phyloP scores from a whole-genome alignment of 257 asterid genomes.

The Nicotiana knightiana region DNA sequence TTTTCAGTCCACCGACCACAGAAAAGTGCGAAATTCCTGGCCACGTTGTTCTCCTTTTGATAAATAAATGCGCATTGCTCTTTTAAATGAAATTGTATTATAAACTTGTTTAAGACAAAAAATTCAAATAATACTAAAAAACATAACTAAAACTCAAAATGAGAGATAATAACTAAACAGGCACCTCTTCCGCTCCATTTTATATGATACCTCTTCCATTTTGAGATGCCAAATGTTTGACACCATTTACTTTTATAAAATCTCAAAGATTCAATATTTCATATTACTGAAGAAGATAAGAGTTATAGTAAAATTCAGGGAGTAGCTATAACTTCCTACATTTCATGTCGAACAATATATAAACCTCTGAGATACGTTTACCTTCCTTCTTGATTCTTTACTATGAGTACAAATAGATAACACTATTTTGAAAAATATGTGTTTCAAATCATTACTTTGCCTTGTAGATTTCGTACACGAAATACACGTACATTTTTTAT shows the following conservation, averaged over 20 bases:
- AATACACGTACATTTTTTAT: background rate
- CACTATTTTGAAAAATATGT: background rate
- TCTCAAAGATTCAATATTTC: background rate
- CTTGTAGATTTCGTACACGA: background rate
- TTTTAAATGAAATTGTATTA: too few species aligned
- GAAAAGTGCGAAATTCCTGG: background rate
- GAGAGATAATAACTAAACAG: too few species aligned
- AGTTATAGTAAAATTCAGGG: background rate
- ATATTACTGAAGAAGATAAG: background rate
- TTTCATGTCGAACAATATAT: background rate
- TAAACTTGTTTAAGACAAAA: too few species aligned
- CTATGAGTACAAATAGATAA: background rate
- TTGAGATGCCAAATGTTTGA: too few species aligned
- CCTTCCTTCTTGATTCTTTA: background rate
- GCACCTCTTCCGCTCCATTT: too few species aligned
- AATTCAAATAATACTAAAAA: too few species aligned
- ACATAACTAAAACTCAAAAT: too few species aligned
- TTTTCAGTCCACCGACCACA: background rate
- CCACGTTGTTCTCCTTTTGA: too few species aligned
- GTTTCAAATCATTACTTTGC: background rate
- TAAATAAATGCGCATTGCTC: too few species aligned
- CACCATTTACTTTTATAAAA: too few species aligned
- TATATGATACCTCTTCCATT: too few species aligned
- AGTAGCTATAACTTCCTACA: background rate
- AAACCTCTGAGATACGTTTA: background rate